Conservation (phyloP, 345 rosid species). For the Rubroshorea leprosula region DNA sequence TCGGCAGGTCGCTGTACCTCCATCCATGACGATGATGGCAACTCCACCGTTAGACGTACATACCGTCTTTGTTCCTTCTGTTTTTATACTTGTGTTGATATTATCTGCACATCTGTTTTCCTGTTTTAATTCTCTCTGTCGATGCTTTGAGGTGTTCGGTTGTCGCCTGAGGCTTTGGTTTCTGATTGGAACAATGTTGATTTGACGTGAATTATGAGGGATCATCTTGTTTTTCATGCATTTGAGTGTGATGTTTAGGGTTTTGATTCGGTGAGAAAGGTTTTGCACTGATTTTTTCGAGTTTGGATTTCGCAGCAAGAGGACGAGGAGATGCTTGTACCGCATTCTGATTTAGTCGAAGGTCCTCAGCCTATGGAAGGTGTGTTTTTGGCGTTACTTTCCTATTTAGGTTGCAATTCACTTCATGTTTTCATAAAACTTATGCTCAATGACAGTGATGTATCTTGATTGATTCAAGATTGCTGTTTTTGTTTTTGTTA, state of each 20-base stretch:
- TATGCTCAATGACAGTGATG: background rate
- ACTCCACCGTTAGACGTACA: conserved; percentile 74
- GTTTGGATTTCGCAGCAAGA: conserved; percentile 53
- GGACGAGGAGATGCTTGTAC: conserved; percentile 96
- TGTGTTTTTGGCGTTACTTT: conserved; percentile 29
- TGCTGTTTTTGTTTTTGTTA: background rate
- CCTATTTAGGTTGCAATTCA: background rate
- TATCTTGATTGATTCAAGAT: background rate
- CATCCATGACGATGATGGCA: conserved; percentile 76
- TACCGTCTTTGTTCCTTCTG: conserved; percentile 11
- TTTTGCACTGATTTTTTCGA: conserved; percentile 10
- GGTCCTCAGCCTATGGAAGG: conserved; percentile 4
- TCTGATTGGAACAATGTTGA: conserved; percentile 9
- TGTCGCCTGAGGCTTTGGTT: conserved; percentile 30
- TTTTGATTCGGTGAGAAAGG: too few species aligned
- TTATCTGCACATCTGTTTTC: background rate
- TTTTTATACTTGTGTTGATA: background rate
- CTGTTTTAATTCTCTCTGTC: background rate
- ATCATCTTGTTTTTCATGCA: background rate
- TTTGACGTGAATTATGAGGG: conserved; percentile 20
- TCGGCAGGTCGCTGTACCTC: conserved; percentile 28
- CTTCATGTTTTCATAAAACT: too few species aligned
- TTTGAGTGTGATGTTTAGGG: conserved; percentile 17
- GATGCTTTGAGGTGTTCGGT: background rate
- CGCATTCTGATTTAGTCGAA: conserved; percentile 56